Conservation (phyloP, 1,284 basidiomycete genomes). For the Sporisorium sorghi region DNA sequence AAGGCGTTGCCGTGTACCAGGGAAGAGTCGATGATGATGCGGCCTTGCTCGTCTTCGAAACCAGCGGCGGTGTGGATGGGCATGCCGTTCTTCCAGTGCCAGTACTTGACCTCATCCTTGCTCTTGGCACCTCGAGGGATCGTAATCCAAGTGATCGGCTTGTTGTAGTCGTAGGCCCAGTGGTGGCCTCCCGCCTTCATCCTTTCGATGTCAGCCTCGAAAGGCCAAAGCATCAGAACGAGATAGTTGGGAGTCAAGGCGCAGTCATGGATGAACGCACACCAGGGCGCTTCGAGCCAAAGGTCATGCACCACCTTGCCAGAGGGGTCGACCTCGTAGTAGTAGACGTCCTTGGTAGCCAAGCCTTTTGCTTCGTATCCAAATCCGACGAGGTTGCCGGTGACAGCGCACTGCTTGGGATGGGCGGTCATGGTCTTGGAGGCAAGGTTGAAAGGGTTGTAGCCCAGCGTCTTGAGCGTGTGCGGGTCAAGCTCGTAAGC, state of each 20-base stretch:
- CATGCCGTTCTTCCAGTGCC: conserved; percentile 43
- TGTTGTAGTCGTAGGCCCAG: conserved; percentile 35
- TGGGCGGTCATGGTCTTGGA: conserved; percentile 47
- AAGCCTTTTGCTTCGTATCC: conserved; percentile 47
- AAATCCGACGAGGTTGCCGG: conserved; percentile 43
- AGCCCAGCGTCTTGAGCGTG: conserved; percentile 47
- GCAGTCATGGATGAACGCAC: conserved; percentile 38
- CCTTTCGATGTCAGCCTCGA: conserved; percentile 27
- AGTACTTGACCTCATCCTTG: conserved; percentile 42
- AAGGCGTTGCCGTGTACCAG: conserved; percentile 34
- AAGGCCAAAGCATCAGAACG: conserved; percentile 33
- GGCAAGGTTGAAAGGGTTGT: conserved; percentile 43
- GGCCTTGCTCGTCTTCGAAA: conserved; percentile 26
- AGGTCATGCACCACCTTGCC: conserved; percentile 43
- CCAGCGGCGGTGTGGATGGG: conserved; percentile 34
- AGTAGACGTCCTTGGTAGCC: conserved; percentile 45
- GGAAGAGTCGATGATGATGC: conserved; percentile 37
- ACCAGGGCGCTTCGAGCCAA: conserved; percentile 37
- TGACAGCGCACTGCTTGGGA: conserved; percentile 42
- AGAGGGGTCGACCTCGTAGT: conserved; percentile 30
- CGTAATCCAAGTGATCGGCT: conserved; percentile 36
- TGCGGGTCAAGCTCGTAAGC: conserved; percentile 45
- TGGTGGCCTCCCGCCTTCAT: conserved; percentile 37
- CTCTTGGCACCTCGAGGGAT: conserved; percentile 38
- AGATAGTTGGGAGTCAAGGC: conserved; percentile 37